Evolutionary conservation across 1,284 basidiomycete genomes (phyloP).

Genomic region (Taiwanofungus camphoratus): DNA sequence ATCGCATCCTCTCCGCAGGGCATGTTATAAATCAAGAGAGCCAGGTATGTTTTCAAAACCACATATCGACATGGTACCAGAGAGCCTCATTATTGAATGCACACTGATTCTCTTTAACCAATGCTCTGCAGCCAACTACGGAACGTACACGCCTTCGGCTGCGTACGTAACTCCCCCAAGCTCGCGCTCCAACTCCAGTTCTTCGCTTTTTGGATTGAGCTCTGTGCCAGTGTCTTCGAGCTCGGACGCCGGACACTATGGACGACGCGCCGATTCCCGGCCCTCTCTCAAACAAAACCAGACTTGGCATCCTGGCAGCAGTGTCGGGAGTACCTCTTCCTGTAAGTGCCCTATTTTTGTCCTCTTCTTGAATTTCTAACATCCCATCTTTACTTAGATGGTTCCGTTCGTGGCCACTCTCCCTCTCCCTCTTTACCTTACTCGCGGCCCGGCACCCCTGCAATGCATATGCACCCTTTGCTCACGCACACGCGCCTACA

Average conservation of each 20-base stretch:
- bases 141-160: constrained; percentile 22
- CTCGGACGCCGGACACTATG: constrained; percentile 23
- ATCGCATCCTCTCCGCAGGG: constrained; percentile 22
- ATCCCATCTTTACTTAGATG: constrained; percentile 10
- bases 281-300: constrained; percentile 37
- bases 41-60: constrained; percentile 19
- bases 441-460: constrained; percentile 33
- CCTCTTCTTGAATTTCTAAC: not conserved
- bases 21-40: constrained; percentile 22
- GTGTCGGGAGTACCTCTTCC: constrained; percentile 28
- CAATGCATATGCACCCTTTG: constrained; percentile 57
- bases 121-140: constrained; percentile 10
- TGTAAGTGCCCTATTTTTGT: constrained; percentile 21
- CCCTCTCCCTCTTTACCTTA: constrained; percentile 21
- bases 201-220: constrained; percentile 33
- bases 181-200: constrained; percentile 43
- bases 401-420: constrained; percentile 14
- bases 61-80: no score
- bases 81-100: no score
- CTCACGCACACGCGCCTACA: constrained; percentile 49
- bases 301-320: constrained; percentile 38
- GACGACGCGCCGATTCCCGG: constrained; percentile 21
- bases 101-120: constrained; percentile 8
- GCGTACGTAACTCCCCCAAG: constrained; percentile 29
- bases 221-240: constrained; percentile 24